Base-by-base conservation (phyloP, 768 basidiomycete species). In the Kwoniella sp. region DNA sequence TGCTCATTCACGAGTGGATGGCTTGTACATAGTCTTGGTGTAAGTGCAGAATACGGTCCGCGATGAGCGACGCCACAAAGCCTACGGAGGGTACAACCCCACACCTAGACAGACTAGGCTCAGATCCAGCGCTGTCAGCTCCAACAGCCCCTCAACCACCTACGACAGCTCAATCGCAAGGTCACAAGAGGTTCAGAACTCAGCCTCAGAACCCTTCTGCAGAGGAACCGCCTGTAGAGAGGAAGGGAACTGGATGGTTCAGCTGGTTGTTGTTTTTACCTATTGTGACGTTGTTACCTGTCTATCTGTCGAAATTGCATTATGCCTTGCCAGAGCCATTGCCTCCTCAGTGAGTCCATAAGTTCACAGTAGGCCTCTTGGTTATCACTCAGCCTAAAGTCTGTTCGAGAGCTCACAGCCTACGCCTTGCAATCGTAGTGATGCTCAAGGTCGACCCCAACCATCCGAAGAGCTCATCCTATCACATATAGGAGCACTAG, bases 401-500 rank as follows among this genome's bases (percentile, higher is more conserved):
- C n/a, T n/a, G n/a, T n/a, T n/a, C n/a, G n/a, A n/a, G n/a, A n/a
- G n/a, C n/a, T n/a, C n/a, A n/a, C n/a, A n/a, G n/a, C n/a, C n/a
- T n/a, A n/a, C n/a, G n/a, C n/a, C n/a, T n/a, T n/a, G n/a, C n/a
- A n/a, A n/a, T n/a, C n/a, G n/a, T 12, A 76, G 74, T 30, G 68
- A 73, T 26, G 48, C 37, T 60, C 12, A 56, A 64, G 77, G 65
- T 24, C 37, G 63, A 59, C 70, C 76, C 61, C 67, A 68, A 52
- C 44, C 73, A 48, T 76, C 77, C 46, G 70, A 77, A 65, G 13
- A 61, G 29, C 62, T 68, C 21, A 69, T 77, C 19, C 56, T 78
- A 15, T 44, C 33, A 0, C 75, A 79, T 51, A 73, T 80, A 53
- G 53, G 55, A 36, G 70, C 71, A 0, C 63, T 92, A 0, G 92